These are phyloP conservation scores for Cladosporium sp. DNA, from an alignment of 2,329 filamentous ascomycete species.

Conservation along the genomic window DNA sequence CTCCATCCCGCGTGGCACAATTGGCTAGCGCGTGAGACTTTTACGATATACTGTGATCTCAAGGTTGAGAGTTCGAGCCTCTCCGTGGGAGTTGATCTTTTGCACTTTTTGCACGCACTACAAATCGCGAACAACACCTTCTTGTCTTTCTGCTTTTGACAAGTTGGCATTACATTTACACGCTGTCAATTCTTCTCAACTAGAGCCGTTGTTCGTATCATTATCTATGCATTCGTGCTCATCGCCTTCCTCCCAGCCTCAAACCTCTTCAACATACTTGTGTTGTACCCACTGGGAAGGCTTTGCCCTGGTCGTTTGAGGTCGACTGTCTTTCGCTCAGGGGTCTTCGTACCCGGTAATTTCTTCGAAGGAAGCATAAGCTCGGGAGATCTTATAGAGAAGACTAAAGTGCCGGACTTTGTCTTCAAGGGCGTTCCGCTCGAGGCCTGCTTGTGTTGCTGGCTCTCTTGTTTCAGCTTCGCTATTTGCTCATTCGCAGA, in stretches of 20 bases:
- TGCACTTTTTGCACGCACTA: slow-evolving; percentile 10
- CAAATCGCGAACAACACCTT: not conserved
- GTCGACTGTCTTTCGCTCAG: not conserved
- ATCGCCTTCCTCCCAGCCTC: slow-evolving; percentile 15
- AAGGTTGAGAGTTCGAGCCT: slow-evolving; percentile 41
- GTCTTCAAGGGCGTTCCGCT: not conserved
- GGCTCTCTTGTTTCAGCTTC: not conserved
- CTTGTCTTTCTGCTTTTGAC: not conserved
- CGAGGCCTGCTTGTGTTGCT: not conserved
- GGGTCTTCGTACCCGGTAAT: not conserved
- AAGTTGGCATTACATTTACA: not conserved
- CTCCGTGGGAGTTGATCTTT: slow-evolving; percentile 29
- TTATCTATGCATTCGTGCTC: not conserved
- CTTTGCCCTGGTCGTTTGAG: not conserved
- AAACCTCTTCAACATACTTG: slow-evolving; percentile 10
- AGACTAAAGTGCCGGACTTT: not conserved
- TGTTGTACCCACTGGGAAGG: not conserved
- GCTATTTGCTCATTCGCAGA: not conserved
- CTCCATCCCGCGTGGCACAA: slow-evolving; percentile 37
- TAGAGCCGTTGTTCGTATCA: not conserved
- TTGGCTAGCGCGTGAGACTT: slow-evolving; percentile 42
- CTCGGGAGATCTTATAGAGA: slow-evolving; percentile 7
- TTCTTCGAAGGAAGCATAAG: not conserved
- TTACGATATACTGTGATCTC: slow-evolving; percentile 34
- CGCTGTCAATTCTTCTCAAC: no score